Percentiles rank a stretch among this genome's conserved stretches.
Evolutionary conservation across 148 eudicot species (phyloP).

Genomic region (Spergularia marina): DNA sequence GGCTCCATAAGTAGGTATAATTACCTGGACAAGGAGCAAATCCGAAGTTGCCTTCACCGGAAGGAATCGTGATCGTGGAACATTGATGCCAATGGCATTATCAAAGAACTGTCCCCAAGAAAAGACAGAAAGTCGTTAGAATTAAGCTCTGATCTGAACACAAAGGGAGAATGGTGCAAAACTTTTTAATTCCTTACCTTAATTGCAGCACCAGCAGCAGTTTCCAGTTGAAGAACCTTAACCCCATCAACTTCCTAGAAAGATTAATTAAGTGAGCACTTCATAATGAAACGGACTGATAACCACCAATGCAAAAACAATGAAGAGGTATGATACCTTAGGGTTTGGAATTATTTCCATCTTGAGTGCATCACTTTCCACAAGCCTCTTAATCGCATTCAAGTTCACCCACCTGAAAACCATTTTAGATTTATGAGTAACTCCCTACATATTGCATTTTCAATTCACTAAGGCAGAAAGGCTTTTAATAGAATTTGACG

Average conservation of each 20-base stretch:
- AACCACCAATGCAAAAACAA: neutral
- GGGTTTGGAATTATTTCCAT: conserved; percentile 99
- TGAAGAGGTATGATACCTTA: conserved; percentile 48
- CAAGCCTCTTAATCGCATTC: conserved; percentile 84
- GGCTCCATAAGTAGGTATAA: conserved; percentile 7
- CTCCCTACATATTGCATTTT: neutral
- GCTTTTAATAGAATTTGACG: conserved; percentile 22
- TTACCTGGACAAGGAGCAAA: conserved; percentile 97
- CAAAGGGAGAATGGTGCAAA: neutral
- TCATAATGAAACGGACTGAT: neutral
- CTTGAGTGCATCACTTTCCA: conserved; percentile 81
- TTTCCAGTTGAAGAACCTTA: conserved; percentile 97
- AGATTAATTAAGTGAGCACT: conserved; percentile 13
- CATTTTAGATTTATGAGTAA: neutral
- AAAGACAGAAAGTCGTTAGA: neutral
- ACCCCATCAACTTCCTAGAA: conserved; percentile 90
- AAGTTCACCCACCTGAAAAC: conserved; percentile 89
- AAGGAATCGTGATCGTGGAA: conserved; percentile 96
- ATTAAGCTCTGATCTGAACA: neutral
- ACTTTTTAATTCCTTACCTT: conserved; percentile 40
- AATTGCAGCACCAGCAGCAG: conserved; percentile 99
- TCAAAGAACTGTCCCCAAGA: conserved; percentile 61
- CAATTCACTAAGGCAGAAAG: neutral
- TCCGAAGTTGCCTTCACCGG: conserved; percentile 98
- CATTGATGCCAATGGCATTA: conserved; percentile 84